Conservation (phyloP, 2,329 filamentous ascomycete species). For the Phyllosticta capitalensis region DNA sequence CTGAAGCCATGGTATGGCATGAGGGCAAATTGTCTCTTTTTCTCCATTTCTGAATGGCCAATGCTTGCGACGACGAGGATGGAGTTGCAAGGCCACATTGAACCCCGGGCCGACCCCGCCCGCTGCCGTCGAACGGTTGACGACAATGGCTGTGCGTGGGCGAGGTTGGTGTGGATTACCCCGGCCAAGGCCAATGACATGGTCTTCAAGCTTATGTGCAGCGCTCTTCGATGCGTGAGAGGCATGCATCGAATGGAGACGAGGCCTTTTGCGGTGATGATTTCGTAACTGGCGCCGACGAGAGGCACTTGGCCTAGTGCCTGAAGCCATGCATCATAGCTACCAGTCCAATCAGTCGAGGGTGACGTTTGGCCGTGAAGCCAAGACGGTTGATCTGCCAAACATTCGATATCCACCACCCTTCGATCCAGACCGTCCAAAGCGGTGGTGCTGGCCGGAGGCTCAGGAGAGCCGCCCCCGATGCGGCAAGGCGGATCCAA, state of each 20-base stretch:
- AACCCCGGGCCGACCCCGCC: background rate
- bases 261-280: background rate
- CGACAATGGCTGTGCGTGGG: background rate
- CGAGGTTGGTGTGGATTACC: background rate
- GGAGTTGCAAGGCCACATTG: background rate
- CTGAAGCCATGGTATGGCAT: background rate
- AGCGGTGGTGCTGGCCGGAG: background rate
- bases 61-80: background rate
- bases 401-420: background rate
- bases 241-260: background rate
- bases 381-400: background rate
- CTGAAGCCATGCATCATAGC: background rate
- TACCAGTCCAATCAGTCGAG: background rate
- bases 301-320: background rate
- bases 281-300: background rate
- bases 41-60: background rate
- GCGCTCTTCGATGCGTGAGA: background rate
- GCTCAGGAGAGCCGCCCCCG: background rate
- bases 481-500: background rate
- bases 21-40: background rate
- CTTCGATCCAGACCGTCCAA: background rate
- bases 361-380: background rate
- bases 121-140: background rate
- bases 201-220: background rate
- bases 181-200: background rate